Base-by-base conservation (phyloP, 441 rosid genomes). In the Arabidopsis hybrid region DNA sequence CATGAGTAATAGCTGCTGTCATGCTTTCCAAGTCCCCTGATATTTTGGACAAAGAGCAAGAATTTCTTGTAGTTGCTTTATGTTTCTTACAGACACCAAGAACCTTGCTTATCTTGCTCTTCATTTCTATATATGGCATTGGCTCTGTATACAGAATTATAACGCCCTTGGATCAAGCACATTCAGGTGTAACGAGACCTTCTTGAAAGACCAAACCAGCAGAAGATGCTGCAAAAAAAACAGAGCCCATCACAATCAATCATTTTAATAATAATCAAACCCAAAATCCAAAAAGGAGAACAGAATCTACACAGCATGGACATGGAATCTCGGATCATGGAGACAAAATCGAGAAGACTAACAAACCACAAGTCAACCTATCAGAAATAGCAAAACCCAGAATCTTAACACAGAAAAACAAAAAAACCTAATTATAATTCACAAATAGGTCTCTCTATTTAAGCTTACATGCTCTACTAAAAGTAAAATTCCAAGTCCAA, bases 21-120 rank as follows among this genome's bases (percentile, higher is more conserved):
- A 53, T 45, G 76, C 83, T 86, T 36, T 84, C 77, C 50, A 75
- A 59, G 81, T 64, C 85, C 65, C 29, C 87, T 58, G 86, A 78
- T 75, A 82, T 31, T 56, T 80, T 77, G 55, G 80, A 73, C 34
- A 75, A 83, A 67, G 78, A 49, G 67, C 29, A 55, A 3, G 78
- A 65, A 3, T 11, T 61, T 72, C 65, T 72, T 18, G 17, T 29
- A 55, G 70, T 67, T 46, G 74, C 8, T 67, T 73, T 78, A 61
- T 50, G 81, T 73, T 78, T 78, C 66, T 78, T 78, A 73, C 66
- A 67, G 56, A 78, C 81, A 61, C 81, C 81, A 56, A 78, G 81
- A 78, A 51, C 61, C 50, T 78, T 78, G 74, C 74, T 72, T 39
- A 69, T 78, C 60, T 78, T 78, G 74, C 74, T 73, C 71, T 78